phyloP scores from a whole-genome alignment of 306 rosid genomes.

The Carpinus viminea region DNA sequence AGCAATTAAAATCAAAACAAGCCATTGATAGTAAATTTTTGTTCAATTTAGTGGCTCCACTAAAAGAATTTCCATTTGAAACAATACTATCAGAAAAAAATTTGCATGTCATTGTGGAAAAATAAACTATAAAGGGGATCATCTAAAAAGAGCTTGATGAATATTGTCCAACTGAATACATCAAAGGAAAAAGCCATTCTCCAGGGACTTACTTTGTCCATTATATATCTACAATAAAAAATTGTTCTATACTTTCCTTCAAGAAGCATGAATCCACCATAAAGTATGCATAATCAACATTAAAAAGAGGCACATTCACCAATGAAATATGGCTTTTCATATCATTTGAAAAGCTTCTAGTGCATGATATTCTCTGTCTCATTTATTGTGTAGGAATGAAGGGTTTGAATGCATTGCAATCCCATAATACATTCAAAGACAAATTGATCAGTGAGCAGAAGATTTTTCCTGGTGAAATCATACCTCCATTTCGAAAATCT shows the following conservation, averaged over 20 bases:
- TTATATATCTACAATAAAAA: neutral
- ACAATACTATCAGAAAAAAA: neutral
- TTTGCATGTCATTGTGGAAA: neutral
- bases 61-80: neutral
- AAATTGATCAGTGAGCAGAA: neutral
- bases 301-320: too few species aligned
- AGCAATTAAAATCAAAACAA: neutral
- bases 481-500: conserved; percentile 57
- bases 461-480: neutral
- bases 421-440: neutral
- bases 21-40: neutral
- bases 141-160: neutral
- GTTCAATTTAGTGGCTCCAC: too few species aligned
- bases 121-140: neutral
- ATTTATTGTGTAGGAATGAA: too few species aligned
- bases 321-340: too few species aligned
- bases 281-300: too few species aligned
- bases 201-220: neutral
- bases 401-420: neutral
- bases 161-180: neutral
- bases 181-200: neutral
- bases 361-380: too few species aligned
- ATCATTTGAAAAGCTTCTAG: too few species aligned
- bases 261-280: neutral
- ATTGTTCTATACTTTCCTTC: neutral